Evolutionary conservation across 169 alveolate genomes (phyloP), one percentile per base, ranked within the genome.

Genomic region (Cryptosporidium ubiquitum): DNA sequence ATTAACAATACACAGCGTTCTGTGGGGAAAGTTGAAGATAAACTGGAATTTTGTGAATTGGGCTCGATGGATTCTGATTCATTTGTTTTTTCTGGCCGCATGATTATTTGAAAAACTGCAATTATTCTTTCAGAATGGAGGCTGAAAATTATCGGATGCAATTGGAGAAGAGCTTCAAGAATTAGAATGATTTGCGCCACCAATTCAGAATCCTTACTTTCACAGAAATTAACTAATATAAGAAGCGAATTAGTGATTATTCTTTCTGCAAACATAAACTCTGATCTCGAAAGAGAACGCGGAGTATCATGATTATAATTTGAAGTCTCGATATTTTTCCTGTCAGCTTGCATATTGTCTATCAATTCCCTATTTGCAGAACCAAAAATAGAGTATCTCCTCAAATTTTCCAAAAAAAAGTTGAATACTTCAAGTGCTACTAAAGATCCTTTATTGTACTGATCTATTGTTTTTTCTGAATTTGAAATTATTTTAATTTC

Each of bases 221-320:
- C 55, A 61, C 40, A 40, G 5, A 79, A 40, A 10, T 42, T 40
- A 35, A 79, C 61, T 4, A 79, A 16, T 61, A 79, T 37, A 6
- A 61, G 44, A 5, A 79, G 68, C 6, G 89, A 79, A 39, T 61
- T 79, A 6, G 75, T 64, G 12, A 79, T 58, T 16, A 79, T 58
- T 79, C 89, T 58, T 66, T 79, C 89, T 23, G 75, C 75, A 61
- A 79, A 79, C 89, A 79, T 79, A 40, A 60, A 64, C 57, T 79
- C 89, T 5, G 89, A 58, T 23, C 79, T 60, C 12, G 89, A 61
- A 18, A 79, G 68, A 64, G 89, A 60, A n/a, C 89, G 55, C 12
- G 85, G 85, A 39, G n/a, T 52, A n/a, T 73, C 85, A 6, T 42
- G 29, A 0, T 69, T 69, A 35, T 14, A 23, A 40, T 69, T 69